Evolutionary conservation across 108 stramenopile genomes (phyloP), one percentile per base, ranked within the genome.

Genomic region (Cyclotella choctawhatcheeana): DNA sequence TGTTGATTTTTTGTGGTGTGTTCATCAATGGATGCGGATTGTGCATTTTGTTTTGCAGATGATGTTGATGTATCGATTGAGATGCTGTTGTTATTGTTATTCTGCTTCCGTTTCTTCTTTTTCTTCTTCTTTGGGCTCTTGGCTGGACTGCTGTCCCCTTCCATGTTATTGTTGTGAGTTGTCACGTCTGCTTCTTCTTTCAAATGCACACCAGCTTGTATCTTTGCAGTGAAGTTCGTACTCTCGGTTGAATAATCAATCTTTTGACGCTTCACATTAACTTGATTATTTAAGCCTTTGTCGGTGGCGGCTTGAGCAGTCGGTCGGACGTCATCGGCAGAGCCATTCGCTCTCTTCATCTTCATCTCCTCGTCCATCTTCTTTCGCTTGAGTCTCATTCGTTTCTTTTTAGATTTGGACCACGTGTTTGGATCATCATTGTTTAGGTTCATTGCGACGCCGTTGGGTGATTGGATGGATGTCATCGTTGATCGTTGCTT

Each of bases 351-450:
- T 3, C 30, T 29, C n/a, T n/a, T n/a, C n/a, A 30, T 32, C 16
- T 26, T 26, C 72, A 40, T 73, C 25, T 29, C 73, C 44, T 56
- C 79, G n/a, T 71, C 74, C 60, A 44, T 25, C 29, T 70, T 75
- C 37, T 71, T 81, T 10, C 70, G 74, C 52, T 77, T 77, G 21
- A 29, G 29, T 35, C 71, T 51, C 80, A 81, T 81, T 13, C 80
- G 24, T 30, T 71, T 76, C 63, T 64, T 81, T 44, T 81, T 81
- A 5, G 80, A 81, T 40, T 81, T 81, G 44, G 44, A 71, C 80
- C 80, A 81, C 10, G 51, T 64, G 63, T 47, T 64, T 0, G 69
- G 64, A 44, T 77, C 75, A 33, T 80, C 65, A 26, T 54, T 17
- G 33, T 27, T 55, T 5, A 55, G 54, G 16, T 27, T 29, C 25